Conservation (phyloP, 2,329 filamentous ascomycete species). For the Pseudogymnoascus sp. region DNA sequence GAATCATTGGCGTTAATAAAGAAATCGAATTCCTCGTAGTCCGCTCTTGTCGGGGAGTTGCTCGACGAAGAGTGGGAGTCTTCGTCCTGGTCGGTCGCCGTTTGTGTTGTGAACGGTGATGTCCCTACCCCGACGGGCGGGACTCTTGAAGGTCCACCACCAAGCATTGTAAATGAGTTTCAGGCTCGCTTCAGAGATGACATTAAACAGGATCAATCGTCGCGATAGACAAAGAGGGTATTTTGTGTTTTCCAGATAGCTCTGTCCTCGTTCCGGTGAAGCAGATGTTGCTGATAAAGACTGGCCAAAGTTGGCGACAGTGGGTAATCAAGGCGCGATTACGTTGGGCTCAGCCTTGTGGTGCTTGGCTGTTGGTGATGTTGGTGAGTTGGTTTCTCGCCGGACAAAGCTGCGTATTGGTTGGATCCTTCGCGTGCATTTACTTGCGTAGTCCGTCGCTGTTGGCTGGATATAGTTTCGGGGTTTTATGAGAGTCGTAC, state of each 20-base stretch:
- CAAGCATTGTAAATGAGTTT: conserved; percentile 1
- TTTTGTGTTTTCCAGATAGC: background rate
- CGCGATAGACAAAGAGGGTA: background rate
- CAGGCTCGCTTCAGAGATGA: background rate
- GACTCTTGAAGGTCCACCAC: background rate
- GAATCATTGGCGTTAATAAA: conserved; percentile 87
- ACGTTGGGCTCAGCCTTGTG: conserved; percentile 6
- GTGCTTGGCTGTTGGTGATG: conserved; percentile 6
- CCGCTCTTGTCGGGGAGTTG: conserved; percentile 66
- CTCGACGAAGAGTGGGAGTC: conserved; percentile 45
- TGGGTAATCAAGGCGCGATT: conserved; percentile 7
- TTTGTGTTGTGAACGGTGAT: background rate
- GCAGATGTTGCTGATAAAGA: background rate
- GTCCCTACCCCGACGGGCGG: background rate
- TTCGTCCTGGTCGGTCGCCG: conserved; percentile 21
- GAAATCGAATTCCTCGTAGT: conserved; percentile 91
- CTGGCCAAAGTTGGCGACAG: background rate
- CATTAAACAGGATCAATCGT: conserved; percentile 5
- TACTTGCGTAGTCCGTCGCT: background rate
- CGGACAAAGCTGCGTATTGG: background rate
- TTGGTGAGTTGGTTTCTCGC: background rate
- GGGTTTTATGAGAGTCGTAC: conserved; percentile 1
- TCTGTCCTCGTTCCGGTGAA: background rate
- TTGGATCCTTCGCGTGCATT: background rate
- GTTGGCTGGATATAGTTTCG: background rate